phyloP scores from a whole-genome alignment of 129 eudicot genomes.

The Cynara cardunculus region DNA sequence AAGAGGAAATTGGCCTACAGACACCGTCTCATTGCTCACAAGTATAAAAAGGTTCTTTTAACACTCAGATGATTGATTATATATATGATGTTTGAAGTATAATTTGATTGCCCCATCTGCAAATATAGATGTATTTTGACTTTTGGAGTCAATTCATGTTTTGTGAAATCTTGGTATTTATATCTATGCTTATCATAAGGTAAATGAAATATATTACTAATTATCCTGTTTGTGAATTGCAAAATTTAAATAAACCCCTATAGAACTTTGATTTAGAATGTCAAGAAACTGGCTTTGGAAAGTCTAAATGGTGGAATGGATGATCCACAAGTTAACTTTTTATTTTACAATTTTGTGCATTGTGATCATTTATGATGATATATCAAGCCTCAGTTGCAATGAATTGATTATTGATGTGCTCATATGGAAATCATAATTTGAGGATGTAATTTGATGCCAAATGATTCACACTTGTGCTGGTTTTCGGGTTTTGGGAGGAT shows the following conservation, averaged over 20 bases:
- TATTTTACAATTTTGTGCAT: not conserved
- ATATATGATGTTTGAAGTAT: not conserved
- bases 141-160: not conserved
- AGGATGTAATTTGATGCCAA: not conserved
- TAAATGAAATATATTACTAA: not conserved
- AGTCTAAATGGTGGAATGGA: not conserved
- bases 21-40: constrained; percentile 65
- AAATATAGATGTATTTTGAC: not conserved
- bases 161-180: not conserved
- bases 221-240: not conserved
- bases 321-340: not conserved
- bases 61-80: not conserved
- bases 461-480: not conserved
- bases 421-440: not conserved
- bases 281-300: not conserved
- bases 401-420: not conserved
- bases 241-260: not conserved
- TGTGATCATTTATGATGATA: not conserved
- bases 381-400: not conserved
- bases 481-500: not conserved
- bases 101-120: constrained; percentile 1
- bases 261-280: not conserved
- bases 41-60: constrained; percentile 64
- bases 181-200: not conserved
- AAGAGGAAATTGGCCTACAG: constrained; percentile 80